Evolutionary conservation across 169 alveolate genomes (phyloP).

Genomic region (Miamiensis avidus): DNA sequence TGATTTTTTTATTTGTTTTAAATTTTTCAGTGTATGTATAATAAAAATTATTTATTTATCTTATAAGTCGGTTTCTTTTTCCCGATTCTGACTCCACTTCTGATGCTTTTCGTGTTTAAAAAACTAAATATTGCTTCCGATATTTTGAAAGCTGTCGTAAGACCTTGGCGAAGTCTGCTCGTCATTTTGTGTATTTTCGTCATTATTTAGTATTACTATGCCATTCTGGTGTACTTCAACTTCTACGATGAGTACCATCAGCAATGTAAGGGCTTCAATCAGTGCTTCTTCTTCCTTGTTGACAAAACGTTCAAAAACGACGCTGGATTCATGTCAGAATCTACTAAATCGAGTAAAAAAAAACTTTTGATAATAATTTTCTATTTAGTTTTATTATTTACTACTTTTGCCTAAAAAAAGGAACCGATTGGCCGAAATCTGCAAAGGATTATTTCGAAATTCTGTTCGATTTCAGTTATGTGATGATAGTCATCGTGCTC

Average conservation of each 20-base stretch:
- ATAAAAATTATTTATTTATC: too few relatives aligned
- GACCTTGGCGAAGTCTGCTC: background rate
- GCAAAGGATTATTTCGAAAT: background rate
- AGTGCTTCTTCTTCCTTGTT: background rate
- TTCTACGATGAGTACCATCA: background rate
- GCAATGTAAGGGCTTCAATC: background rate
- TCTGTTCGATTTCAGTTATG: background rate
- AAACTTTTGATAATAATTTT: too few relatives aligned
- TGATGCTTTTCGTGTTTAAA: background rate
- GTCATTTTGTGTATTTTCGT: background rate
- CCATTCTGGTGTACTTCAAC: background rate
- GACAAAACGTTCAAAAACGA: background rate
- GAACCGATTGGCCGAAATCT: background rate
- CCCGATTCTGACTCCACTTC: background rate
- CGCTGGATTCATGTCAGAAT: background rate
- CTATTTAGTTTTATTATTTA: too few relatives aligned
- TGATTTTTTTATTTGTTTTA: too few relatives aligned
- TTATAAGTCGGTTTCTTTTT: background rate
- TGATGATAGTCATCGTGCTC: too few relatives aligned
- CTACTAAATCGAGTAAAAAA: background rate
- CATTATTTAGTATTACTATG: background rate
- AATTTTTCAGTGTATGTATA: too few relatives aligned
- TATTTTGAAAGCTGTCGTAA: background rate
- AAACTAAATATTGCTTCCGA: background rate
- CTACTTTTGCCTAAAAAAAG: too few relatives aligned